Percentiles rank a stretch among this genome's conserved stretches.
Evolutionary conservation across 2,329 filamentous ascomycete species (phyloP).

Genomic region (Tolypocladium inflatum): DNA sequence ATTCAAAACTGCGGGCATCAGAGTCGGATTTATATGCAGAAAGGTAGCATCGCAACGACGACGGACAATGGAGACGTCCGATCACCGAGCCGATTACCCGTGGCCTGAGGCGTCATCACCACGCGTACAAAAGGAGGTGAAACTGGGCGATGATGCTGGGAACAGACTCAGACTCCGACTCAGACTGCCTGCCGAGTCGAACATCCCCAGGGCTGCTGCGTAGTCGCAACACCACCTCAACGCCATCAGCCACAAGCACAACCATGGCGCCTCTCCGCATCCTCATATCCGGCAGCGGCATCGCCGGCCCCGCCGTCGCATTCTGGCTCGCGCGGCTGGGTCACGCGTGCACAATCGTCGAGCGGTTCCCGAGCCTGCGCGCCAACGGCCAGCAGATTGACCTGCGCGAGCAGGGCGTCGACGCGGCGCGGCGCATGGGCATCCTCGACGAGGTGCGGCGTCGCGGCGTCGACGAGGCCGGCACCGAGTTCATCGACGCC

Average conservation of each 20-base stretch:
- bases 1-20: background rate
- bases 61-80: background rate
- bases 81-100: background rate
- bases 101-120: background rate
- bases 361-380: constrained; percentile 27
- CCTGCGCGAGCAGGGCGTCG: constrained; percentile 30
- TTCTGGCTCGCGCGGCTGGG: constrained; percentile 28
- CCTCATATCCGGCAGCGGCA: constrained; percentile 37
- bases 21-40: background rate
- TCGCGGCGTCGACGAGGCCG: constrained; percentile 35
- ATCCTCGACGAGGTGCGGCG: constrained; percentile 25
- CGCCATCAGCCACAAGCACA: background rate
- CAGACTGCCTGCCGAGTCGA: background rate
- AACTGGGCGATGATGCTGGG: background rate
- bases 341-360: constrained; percentile 31
- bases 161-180: background rate
- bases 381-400: constrained; percentile 35
- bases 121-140: background rate
- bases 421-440: constrained; percentile 27
- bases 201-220: background rate
- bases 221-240: background rate
- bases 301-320: constrained; percentile 33
- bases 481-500: constrained; percentile 34
- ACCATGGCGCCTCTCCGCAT: constrained; percentile 28
- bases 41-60: background rate